A percentile compares a stretch with the other conserved stretches of the same genome.
Evolutionary conservation across 1,139 yeast species (phyloP).

Genomic region (Candida glucosophila): DNA sequence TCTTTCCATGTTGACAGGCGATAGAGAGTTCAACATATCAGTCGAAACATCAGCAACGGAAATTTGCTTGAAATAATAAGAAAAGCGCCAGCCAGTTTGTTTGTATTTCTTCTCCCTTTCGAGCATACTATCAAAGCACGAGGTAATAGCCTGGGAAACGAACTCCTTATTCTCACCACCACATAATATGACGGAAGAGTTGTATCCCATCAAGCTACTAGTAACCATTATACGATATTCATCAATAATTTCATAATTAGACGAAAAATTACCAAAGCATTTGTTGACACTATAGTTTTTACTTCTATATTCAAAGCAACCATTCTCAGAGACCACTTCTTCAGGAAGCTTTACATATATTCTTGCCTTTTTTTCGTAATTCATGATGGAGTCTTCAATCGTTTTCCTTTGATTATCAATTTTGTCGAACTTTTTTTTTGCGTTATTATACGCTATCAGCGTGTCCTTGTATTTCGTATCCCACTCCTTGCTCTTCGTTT

Average conservation of each 20-base stretch:
- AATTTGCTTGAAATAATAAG: conserved; percentile 8
- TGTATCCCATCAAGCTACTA: conserved; percentile 10
- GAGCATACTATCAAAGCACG: conserved; percentile 8
- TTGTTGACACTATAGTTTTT: too few relatives aligned
- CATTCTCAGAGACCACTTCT: too few relatives aligned
- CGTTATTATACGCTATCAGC: conserved; percentile 5
- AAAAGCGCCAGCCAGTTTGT: conserved; percentile 7
- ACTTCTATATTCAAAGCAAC: too few relatives aligned
- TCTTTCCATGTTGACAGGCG: conserved; percentile 4
- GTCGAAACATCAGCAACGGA: conserved; percentile 4
- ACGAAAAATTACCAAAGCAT: conserved; percentile 6
- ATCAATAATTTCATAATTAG: conserved; percentile 9
- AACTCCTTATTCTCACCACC: conserved; percentile 8
- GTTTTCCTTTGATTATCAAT: conserved; percentile 26
- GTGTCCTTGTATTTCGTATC: conserved; percentile 6
- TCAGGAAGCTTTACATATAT: conserved; percentile 16
- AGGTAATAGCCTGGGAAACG: conserved; percentile 6
- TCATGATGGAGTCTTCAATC: conserved; percentile 47
- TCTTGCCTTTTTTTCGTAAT: conserved; percentile 29
- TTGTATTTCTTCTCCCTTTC: conserved; percentile 2
- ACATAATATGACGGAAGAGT: conserved; percentile 12
- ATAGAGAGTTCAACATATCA: conserved; percentile 10
- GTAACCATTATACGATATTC: conserved; percentile 15
- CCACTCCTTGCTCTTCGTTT: conserved; percentile 7
- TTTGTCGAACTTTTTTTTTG: conserved; percentile 11